A percentile compares a stretch with the other conserved stretches of the same genome.
Evolutionary conservation across 768 basidiomycete species (phyloP).

Genomic region (Leccinellum rugosiceps): DNA sequence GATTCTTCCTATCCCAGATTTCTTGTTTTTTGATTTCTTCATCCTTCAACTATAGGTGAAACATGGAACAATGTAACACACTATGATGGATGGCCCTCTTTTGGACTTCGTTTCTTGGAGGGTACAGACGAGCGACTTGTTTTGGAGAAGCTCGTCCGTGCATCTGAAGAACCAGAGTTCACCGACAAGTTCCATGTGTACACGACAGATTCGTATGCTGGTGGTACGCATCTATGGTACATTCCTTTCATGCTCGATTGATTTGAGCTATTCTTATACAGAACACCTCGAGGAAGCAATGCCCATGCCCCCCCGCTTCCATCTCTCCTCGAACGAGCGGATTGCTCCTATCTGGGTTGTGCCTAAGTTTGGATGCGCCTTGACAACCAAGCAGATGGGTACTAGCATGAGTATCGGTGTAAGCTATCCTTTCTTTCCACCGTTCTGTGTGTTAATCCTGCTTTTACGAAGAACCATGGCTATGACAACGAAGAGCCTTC

Average conservation of each 20-base stretch:
- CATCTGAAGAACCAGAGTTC: slow-evolving; percentile 42
- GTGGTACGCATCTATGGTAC: slow-evolving; percentile 6
- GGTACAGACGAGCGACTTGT: slow-evolving; percentile 56
- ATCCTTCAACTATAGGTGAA: slow-evolving; percentile 14
- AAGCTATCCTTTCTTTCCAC: slow-evolving; percentile 28
- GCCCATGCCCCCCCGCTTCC: slow-evolving; percentile 73
- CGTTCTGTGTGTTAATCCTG: not conserved
- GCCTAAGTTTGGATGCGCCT: slow-evolving; percentile 74
- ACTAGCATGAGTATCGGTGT: slow-evolving; percentile 75
- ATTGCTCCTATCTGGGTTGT: slow-evolving; percentile 88
- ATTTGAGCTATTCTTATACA: not conserved
- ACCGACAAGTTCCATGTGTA: slow-evolving; percentile 63
- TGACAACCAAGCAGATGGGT: slow-evolving; percentile 65
- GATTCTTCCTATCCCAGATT: not conserved
- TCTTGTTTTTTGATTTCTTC: not conserved
- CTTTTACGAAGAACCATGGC: slow-evolving; percentile 67
- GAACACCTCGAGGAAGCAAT: slow-evolving; percentile 13
- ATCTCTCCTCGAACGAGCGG: slow-evolving; percentile 69
- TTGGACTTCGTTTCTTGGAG: slow-evolving; percentile 74
- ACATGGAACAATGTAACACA: slow-evolving; percentile 39
- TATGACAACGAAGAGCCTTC: slow-evolving; percentile 76
- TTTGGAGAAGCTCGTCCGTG: slow-evolving; percentile 50
- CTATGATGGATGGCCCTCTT: slow-evolving; percentile 86
- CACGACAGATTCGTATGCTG: slow-evolving; percentile 21
- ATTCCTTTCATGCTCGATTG: not conserved